Evolutionary conservation across 805 yeast species (phyloP).

Genomic region (Cyberlindnera euphorbiae): DNA sequence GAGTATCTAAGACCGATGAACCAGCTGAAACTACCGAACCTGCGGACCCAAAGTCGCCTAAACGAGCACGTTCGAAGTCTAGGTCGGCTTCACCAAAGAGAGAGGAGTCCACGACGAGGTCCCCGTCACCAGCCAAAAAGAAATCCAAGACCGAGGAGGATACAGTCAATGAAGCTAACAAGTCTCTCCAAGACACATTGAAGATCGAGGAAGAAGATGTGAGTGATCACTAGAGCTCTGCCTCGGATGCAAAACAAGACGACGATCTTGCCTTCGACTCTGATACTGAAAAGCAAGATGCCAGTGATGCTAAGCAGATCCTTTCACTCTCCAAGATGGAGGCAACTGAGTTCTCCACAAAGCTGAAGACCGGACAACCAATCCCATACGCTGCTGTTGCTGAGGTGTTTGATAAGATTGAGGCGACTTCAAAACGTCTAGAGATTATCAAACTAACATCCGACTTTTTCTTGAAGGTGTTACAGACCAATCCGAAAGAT

Average conservation of each 20-base stretch:
- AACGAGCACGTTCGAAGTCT: not conserved
- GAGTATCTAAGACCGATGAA: no score
- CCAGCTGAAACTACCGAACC: no score
- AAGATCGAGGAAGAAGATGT: constrained; percentile 1
- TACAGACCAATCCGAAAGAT: constrained; percentile 47
- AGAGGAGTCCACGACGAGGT: constrained; percentile 1
- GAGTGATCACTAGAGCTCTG: not conserved
- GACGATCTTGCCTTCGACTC: constrained; percentile 22
- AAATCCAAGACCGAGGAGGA: constrained; percentile 5
- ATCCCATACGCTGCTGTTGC: constrained; percentile 39
- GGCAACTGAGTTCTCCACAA: constrained; percentile 4
- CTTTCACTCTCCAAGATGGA: constrained; percentile 15
- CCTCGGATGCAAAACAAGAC: constrained; percentile 6
- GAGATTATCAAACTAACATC: constrained; percentile 76
- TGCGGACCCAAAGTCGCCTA: not conserved
- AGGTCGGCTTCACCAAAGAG: constrained; percentile 2
- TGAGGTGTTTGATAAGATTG: constrained; percentile 71
- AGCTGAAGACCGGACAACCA: constrained; percentile 12
- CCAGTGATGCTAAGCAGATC: constrained; percentile 21
- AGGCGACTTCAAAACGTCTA: constrained; percentile 74
- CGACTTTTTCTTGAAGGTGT: constrained; percentile 61
- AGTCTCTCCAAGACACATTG: not conserved
- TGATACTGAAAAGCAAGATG: constrained; percentile 22
- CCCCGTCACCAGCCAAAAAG: constrained; percentile 9
- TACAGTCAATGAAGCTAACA: constrained; percentile 1